Evolutionary conservation across 176 grass and related monocot genomes (phyloP).

Genomic region (Olyra latifolia): DNA sequence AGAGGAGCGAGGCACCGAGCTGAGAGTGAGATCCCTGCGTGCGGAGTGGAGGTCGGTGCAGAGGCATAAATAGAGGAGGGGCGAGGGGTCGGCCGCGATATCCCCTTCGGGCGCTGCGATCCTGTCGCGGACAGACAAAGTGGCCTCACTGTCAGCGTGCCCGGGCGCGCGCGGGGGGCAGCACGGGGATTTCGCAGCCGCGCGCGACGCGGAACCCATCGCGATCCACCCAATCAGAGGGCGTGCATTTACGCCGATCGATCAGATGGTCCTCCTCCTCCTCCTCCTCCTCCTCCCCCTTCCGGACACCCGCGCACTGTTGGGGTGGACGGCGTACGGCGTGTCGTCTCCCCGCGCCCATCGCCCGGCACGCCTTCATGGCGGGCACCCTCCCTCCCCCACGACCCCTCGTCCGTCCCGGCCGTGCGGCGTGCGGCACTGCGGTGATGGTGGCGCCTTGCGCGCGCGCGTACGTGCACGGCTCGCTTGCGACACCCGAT

Average conservation of each 20-base stretch:
- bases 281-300: not conserved
- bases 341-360: constrained; percentile 4
- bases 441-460: too few species aligned
- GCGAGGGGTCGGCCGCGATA: not conserved
- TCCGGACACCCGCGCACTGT: not conserved
- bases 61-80: constrained; percentile 51
- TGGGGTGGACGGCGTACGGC: constrained; percentile 39
- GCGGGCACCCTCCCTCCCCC: not conserved
- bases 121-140: not conserved
- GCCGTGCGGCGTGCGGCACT: too few species aligned
- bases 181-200: not conserved
- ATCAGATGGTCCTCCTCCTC: constrained; percentile 18
- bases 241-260: constrained; percentile 32
- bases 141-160: not conserved
- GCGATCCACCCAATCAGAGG: constrained; percentile 49
- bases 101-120: constrained; percentile 36
- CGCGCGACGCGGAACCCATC: constrained; percentile 13
- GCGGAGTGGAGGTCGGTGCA: constrained; percentile 32
- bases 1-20: not conserved
- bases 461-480: too few species aligned
- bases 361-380: constrained; percentile 21
- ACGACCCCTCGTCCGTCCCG: not conserved
- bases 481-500: too few species aligned
- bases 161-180: not conserved
- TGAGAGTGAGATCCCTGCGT: not conserved